phyloP scores from a whole-genome alignment of 208 protist genomes.

The Wallacemonas rigidus region DNA sequence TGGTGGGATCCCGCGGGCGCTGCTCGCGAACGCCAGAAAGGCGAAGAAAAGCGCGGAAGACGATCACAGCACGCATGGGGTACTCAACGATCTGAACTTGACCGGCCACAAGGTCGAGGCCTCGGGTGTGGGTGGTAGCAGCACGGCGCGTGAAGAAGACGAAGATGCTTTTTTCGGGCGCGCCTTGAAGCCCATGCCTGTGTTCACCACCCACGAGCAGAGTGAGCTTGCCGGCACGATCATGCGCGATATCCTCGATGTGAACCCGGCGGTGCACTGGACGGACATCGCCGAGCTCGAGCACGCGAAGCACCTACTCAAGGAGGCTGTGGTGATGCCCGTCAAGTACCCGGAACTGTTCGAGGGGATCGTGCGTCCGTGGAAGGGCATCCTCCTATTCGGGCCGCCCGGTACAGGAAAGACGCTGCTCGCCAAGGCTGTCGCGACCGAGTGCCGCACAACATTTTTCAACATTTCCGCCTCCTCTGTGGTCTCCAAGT shows the following conservation, averaged over 20 bases:
- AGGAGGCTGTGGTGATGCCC: constrained; percentile 94
- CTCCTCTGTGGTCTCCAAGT: constrained; percentile 97
- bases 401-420: constrained; percentile 98
- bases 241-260: constrained; percentile 86
- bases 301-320: constrained; percentile 92
- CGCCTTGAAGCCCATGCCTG: constrained; percentile 74
- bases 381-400: constrained; percentile 96
- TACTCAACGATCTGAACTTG: constrained; percentile 20
- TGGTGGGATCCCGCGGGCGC: constrained; percentile 13
- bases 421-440: constrained; percentile 97
- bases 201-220: constrained; percentile 73
- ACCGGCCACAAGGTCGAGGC: constrained; percentile 30
- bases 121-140: not conserved
- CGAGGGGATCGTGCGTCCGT: constrained; percentile 92
- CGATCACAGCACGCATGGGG: not conserved
- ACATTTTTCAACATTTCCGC: constrained; percentile 99
- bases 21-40: constrained; percentile 6
- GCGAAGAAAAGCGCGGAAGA: not conserved
- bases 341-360: constrained; percentile 91
- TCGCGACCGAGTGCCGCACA: constrained; percentile 96
- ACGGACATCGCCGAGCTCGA: constrained; percentile 91
- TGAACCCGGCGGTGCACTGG: constrained; percentile 90
- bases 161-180: constrained; percentile 53
- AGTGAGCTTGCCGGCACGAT: constrained; percentile 80
- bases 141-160: constrained; percentile 15